Evolutionary conservation across 1,284 basidiomycete genomes (phyloP).

Genomic region (Moesziomyces antarcticus): DNA sequence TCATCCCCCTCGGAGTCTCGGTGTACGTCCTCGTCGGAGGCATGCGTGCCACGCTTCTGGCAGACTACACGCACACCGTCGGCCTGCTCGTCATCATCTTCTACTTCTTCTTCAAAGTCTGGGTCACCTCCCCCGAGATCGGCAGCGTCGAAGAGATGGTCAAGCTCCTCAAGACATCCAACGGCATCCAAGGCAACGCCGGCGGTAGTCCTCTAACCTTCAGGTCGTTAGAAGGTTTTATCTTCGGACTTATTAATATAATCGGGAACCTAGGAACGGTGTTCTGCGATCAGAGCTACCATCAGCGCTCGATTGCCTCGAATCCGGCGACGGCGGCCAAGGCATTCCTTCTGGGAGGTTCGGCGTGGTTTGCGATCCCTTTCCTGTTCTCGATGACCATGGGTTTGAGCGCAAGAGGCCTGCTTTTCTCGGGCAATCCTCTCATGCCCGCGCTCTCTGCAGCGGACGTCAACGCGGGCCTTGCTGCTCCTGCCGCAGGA

Average conservation of each 20-base stretch:
- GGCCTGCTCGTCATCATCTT: slow-evolving; percentile 63
- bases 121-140: slow-evolving; percentile 72
- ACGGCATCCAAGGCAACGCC: slow-evolving; percentile 74
- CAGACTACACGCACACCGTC: slow-evolving; percentile 65
- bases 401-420: slow-evolving; percentile 73
- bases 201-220: slow-evolving; percentile 79
- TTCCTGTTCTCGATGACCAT: slow-evolving; percentile 74
- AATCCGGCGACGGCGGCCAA: slow-evolving; percentile 84
- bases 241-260: slow-evolving; percentile 89
- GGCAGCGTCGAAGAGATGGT: slow-evolving; percentile 53
- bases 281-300: slow-evolving; percentile 75
- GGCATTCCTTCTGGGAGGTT: slow-evolving; percentile 87
- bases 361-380: slow-evolving; percentile 77
- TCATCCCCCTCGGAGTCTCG: slow-evolving; percentile 62
- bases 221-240: slow-evolving; percentile 81
- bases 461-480: slow-evolving; percentile 56
- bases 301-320: slow-evolving; percentile 87
- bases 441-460: slow-evolving; percentile 51
- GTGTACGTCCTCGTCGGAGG: slow-evolving; percentile 64
- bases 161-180: slow-evolving; percentile 71
- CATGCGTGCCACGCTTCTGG: slow-evolving; percentile 61
- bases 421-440: slow-evolving; percentile 59
- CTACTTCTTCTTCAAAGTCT: slow-evolving; percentile 77
- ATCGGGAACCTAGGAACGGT: slow-evolving; percentile 70
- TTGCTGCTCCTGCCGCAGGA: slow-evolving; percentile 70